phyloP scores from a whole-genome alignment of 306 rosid species.

The Urtica urens region DNA sequence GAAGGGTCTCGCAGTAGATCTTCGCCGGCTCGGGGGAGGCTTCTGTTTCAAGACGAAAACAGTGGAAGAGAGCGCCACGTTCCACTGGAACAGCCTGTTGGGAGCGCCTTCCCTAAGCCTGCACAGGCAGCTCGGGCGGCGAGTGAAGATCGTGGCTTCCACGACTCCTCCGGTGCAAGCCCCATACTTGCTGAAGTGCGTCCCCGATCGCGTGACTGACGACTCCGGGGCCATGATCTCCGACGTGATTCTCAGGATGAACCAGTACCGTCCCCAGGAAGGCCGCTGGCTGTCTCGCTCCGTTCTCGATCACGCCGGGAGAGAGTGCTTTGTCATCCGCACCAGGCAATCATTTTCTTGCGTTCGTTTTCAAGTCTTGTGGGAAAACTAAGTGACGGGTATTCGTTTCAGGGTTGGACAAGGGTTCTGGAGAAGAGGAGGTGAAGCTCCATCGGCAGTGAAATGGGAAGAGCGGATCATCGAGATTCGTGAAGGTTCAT shows the following conservation, averaged over 20 bases:
- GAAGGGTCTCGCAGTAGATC: conserved; percentile 56
- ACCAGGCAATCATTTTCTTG: conserved; percentile 40
- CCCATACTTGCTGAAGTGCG: conserved; percentile 83
- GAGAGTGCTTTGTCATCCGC: conserved; percentile 83
- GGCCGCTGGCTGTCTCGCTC: conserved; percentile 95
- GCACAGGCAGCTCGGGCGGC: conserved; percentile 44
- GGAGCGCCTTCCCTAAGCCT: conserved; percentile 55
- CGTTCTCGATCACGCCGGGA: conserved; percentile 89
- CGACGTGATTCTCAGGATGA: conserved; percentile 69
- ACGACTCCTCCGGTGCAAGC: conserved; percentile 89
- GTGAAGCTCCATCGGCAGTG: conserved; percentile 60
- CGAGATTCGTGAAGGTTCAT: conserved; percentile 87
- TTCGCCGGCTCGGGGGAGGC: conserved; percentile 37
- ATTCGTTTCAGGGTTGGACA: conserved; percentile 70
- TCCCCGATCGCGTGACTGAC: conserved; percentile 78
- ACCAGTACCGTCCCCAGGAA: conserved; percentile 82
- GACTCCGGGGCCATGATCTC: conserved; percentile 88
- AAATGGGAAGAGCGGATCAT: conserved; percentile 84
- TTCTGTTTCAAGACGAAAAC: conserved; percentile 51
- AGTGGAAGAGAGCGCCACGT: conserved; percentile 26
- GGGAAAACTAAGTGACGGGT: conserved; percentile 7
- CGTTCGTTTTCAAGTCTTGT: neutral
- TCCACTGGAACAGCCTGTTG: conserved; percentile 72
- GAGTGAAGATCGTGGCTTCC: conserved; percentile 42
- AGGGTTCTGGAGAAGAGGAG: conserved; percentile 97